Conservation (phyloP, 306 rosid genomes). For the Pterocarpus santalinus region DNA sequence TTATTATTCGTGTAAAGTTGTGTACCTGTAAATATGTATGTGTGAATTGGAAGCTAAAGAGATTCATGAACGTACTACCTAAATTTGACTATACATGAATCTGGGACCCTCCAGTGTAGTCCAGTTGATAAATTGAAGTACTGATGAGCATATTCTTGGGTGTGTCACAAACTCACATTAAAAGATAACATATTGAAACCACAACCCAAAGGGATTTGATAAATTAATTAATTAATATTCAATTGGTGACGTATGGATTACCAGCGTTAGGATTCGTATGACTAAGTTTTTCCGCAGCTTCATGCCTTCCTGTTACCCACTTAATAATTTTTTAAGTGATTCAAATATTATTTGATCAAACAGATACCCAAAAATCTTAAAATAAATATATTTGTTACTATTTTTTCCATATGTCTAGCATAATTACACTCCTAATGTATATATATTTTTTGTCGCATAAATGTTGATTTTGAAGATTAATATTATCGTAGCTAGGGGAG, state of each 20-base stretch:
- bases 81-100: not conserved
- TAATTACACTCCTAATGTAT: no score
- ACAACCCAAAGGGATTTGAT: not conserved
- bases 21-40: slow-evolving; percentile 9
- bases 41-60: not conserved
- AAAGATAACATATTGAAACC: slow-evolving; percentile 18
- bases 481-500: no score
- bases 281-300: not conserved
- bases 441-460: no score
- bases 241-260: not conserved
- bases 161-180: slow-evolving; percentile 21
- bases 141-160: not conserved
- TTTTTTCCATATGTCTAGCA: no score
- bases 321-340: not conserved
- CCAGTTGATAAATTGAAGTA: not conserved
- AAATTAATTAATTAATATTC: not conserved
- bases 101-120: slow-evolving; percentile 7
- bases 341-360: not conserved
- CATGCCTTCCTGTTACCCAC: not conserved
- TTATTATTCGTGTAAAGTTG: slow-evolving; percentile 4
- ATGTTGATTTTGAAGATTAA: no score
- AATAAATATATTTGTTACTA: no score
- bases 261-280: not conserved
- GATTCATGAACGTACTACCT: not conserved
- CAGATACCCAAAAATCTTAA: not conserved